Evolutionary conservation across 202 grass and related monocot species (phyloP).

Genomic region (Carex sylvatica): DNA sequence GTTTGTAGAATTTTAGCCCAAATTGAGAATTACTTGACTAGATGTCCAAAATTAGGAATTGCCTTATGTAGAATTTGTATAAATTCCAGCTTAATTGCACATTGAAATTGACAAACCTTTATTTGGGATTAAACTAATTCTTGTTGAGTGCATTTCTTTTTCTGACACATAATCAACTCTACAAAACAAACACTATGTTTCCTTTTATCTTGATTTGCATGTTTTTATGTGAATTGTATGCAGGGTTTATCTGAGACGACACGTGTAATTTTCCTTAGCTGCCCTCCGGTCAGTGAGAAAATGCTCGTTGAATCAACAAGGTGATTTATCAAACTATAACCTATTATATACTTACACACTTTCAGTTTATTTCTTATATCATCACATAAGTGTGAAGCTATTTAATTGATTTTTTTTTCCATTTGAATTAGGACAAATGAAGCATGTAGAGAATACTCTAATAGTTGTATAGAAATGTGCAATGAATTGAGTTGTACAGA

Average conservation of each 20-base stretch:
- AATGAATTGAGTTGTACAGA: slow-evolving; percentile 17
- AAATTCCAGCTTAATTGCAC: no score
- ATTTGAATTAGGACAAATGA: neutral
- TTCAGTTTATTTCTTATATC: neutral
- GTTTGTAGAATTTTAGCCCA: neutral
- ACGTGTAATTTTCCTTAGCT: slow-evolving; percentile 30
- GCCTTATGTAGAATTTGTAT: no score
- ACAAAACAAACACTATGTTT: no score
- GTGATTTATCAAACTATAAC: neutral
- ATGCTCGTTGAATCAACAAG: neutral
- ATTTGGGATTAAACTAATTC: no score
- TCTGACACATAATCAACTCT: no score
- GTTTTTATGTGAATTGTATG: neutral
- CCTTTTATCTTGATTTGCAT: no score
- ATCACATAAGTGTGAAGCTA: neutral
- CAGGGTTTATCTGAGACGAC: slow-evolving; percentile 25
- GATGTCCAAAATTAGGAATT: neutral
- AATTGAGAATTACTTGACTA: neutral
- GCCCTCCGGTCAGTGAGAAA: slow-evolving; percentile 13
- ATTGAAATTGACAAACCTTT: no score
- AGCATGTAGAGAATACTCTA: neutral
- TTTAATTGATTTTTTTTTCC: neutral
- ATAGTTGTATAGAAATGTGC: slow-evolving; percentile 22
- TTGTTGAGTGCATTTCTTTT: no score
- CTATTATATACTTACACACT: neutral